phyloP scores from a whole-genome alignment of 78 protist genomes.

The Mastigamoeba balamuthi region DNA sequence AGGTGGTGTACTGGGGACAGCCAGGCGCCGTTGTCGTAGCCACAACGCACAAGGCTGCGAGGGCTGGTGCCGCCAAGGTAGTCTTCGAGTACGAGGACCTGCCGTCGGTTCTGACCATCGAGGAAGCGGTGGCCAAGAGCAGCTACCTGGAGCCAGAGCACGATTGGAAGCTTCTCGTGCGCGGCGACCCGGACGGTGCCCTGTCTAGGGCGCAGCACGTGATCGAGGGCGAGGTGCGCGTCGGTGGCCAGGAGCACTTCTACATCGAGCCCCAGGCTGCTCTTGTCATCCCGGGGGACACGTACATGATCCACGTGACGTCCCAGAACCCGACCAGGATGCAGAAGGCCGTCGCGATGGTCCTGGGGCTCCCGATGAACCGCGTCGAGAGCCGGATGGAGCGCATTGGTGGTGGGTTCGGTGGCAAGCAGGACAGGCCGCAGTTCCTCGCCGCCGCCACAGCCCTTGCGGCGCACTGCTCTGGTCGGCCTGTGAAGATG shows the following conservation, averaged over 20 bases:
- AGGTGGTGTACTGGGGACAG: constrained; percentile 36
- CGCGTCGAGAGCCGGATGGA: constrained; percentile 28
- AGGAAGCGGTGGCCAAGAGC: constrained; percentile 26
- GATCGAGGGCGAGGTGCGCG: constrained; percentile 27
- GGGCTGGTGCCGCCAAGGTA: constrained; percentile 46
- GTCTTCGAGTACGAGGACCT: constrained; percentile 62
- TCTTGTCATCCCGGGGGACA: constrained; percentile 69
- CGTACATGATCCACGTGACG: constrained; percentile 26
- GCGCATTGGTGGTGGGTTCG: constrained; percentile 97
- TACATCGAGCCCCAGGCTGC: constrained; percentile 81
- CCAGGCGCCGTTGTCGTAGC: constrained; percentile 81
- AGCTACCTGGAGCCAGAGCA: constrained; percentile 3
- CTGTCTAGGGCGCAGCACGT: constrained; percentile 16
- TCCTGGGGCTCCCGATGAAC: constrained; percentile 60
- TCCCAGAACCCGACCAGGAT: constrained; percentile 75
- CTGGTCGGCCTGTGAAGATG: constrained; percentile 60
- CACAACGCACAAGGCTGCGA: constrained; percentile 36
- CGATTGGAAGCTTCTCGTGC: neutral
- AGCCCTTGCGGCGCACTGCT: constrained; percentile 60
- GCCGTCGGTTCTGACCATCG: constrained; percentile 48
- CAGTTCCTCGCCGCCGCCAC: constrained; percentile 15
- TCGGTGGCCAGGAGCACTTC: constrained; percentile 84
- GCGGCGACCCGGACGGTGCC: constrained; percentile 51
- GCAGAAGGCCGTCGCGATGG: constrained; percentile 44
- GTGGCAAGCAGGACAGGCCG: constrained; percentile 84